phyloP scores from a whole-genome alignment of 2,329 filamentous ascomycete species.

The Diplocarpon rosae region DNA sequence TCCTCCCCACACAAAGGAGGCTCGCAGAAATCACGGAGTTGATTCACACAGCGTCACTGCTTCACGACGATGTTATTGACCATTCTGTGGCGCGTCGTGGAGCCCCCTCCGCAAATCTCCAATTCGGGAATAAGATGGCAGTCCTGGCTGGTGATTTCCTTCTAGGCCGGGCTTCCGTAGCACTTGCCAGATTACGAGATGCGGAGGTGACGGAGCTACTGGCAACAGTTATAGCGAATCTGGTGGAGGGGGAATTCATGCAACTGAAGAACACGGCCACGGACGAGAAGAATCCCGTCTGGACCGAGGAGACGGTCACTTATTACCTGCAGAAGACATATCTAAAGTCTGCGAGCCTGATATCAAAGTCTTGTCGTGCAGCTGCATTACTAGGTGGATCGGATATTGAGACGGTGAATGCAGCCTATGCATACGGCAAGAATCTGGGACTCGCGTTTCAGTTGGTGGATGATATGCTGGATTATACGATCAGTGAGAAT shows the following conservation, averaged over 20 bases:
- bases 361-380: constrained; percentile 90
- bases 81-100: constrained; percentile 77
- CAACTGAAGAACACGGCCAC: constrained; percentile 91
- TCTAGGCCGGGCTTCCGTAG: constrained; percentile 84
- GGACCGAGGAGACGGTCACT: constrained; percentile 77
- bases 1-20: constrained; percentile 85
- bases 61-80: constrained; percentile 98
- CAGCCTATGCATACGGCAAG: constrained; percentile 83
- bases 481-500: constrained; percentile 77
- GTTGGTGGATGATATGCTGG: constrained; percentile 93
- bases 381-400: constrained; percentile 75
- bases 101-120: constrained; percentile 78
- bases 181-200: constrained; percentile 78
- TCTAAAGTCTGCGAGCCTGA: constrained; percentile 88
- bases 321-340: constrained; percentile 99
- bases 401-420: constrained; percentile 70
- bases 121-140: constrained; percentile 99
- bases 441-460: constrained; percentile 94
- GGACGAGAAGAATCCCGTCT: constrained; percentile 74
- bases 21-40: constrained; percentile 95
- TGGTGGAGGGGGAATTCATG: constrained; percentile 99
- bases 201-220: constrained; percentile 91
- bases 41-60: constrained; percentile 90
- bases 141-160: constrained; percentile 96
- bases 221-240: constrained; percentile 91